These are phyloP conservation scores for Graphium sp. DNA, from an alignment of 2,329 filamentous ascomycete species.

Conservation along the genomic window DNA sequence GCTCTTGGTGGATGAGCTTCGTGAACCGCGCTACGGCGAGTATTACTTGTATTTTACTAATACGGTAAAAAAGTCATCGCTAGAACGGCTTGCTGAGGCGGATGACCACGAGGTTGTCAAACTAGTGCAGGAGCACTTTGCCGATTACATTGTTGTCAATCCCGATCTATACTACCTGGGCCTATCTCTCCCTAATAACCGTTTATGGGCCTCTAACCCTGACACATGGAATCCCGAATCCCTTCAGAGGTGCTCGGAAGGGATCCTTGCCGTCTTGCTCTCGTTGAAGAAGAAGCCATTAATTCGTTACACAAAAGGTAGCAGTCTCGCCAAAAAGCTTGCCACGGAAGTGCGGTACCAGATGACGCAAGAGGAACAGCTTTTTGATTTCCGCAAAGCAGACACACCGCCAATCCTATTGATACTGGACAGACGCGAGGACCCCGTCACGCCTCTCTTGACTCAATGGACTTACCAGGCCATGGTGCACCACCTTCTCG, in stretches of 20 bases:
- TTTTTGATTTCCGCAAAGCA: constrained; percentile 90
- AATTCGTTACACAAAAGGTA: constrained; percentile 86
- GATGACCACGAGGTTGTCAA: constrained; percentile 97
- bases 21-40: constrained; percentile 93
- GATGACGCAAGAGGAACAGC: constrained; percentile 86
- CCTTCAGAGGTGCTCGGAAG: constrained; percentile 73
- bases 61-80: constrained; percentile 86
- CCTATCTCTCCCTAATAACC: constrained; percentile 52
- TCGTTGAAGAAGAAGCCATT: constrained; percentile 93
- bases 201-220: constrained; percentile 65
- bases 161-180: constrained; percentile 79
- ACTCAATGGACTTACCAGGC: constrained; percentile 99
- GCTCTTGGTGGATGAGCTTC: constrained; percentile 81
- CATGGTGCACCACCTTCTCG: constrained; percentile 96
- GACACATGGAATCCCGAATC: constrained; percentile 87
- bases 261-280: constrained; percentile 66
- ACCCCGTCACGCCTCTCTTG: constrained; percentile 83
- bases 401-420: constrained; percentile 90
- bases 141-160: constrained; percentile 90
- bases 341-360: constrained; percentile 84
- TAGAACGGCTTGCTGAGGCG: constrained; percentile 87
- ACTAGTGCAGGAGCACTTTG: constrained; percentile 86
- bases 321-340: constrained; percentile 76
- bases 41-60: constrained; percentile 98
- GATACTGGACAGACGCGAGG: constrained; percentile 79